Conservation (phyloP, 129 eudicot genomes). For the Artemisia annua region DNA sequence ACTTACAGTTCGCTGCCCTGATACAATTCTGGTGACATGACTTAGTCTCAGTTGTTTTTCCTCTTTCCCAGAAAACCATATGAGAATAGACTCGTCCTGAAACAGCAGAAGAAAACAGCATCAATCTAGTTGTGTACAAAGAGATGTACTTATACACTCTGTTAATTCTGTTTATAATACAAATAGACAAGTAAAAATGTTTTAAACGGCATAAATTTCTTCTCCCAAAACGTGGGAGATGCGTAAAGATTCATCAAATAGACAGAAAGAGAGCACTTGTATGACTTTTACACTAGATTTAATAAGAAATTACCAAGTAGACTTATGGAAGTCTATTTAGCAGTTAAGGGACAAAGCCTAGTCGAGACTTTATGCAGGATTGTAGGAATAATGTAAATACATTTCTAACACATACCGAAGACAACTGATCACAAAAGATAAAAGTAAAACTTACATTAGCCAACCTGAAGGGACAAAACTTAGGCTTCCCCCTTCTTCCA, state of each 20-base stretch:
- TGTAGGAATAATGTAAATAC: background rate
- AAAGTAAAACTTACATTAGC: slow-evolving; percentile 65
- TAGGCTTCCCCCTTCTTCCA: slow-evolving; percentile 97
- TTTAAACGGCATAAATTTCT: too few species aligned
- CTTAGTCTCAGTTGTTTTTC: slow-evolving; percentile 78
- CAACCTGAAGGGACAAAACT: slow-evolving; percentile 92
- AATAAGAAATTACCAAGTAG: too few species aligned
- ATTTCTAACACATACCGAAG: background rate
- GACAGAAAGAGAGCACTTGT: too few species aligned
- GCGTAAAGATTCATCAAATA: too few species aligned
- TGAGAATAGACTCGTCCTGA: slow-evolving; percentile 86
- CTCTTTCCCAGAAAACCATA: slow-evolving; percentile 92
- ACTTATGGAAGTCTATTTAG: too few species aligned
- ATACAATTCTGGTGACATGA: slow-evolving; percentile 79
- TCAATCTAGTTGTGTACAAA: background rate
- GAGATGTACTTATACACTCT: background rate
- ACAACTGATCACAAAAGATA: slow-evolving; percentile 2
- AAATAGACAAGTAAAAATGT: too few species aligned
- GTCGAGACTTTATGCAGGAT: too few species aligned
- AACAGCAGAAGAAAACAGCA: slow-evolving; percentile 26
- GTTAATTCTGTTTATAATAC: slow-evolving; percentile 12
- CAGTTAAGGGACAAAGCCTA: too few species aligned
- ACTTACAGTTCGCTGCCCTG: slow-evolving; percentile 98
- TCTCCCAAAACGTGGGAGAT: too few species aligned
- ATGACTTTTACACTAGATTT: too few species aligned